Evolutionary conservation across 257 asterid species (phyloP).

Genomic region (Petunia axillaris): DNA sequence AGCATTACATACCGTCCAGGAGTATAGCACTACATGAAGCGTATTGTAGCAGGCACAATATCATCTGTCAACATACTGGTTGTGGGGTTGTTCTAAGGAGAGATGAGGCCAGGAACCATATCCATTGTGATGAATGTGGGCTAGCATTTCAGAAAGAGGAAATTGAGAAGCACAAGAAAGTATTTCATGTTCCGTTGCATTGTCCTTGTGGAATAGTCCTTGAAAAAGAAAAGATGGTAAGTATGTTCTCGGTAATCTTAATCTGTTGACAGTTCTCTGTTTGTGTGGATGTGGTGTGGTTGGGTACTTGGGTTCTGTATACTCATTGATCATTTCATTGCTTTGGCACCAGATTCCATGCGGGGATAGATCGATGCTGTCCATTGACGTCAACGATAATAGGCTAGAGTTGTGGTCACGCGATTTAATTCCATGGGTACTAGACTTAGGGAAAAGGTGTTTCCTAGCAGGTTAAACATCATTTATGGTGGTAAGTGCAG

Average conservation of each 20-base stretch:
- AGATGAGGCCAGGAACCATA: constrained; percentile 75
- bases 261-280: constrained; percentile 16
- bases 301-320: neutral
- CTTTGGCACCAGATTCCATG: neutral
- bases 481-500: too few relatives aligned
- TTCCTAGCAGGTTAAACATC: too few relatives aligned
- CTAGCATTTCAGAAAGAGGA: constrained; percentile 81
- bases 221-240: constrained; percentile 92
- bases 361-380: neutral
- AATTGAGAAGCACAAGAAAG: constrained; percentile 89
- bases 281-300: neutral
- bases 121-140: constrained; percentile 87
- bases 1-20: constrained; percentile 72
- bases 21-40: constrained; percentile 86
- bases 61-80: constrained; percentile 67
- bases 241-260: constrained; percentile 19
- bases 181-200: constrained; percentile 89
- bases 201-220: constrained; percentile 89
- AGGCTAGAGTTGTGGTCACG: too few relatives aligned
- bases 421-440: too few relatives aligned
- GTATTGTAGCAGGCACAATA: constrained; percentile 82
- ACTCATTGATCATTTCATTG: neutral
- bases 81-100: constrained; percentile 86
- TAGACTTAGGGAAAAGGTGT: too few relatives aligned
- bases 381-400: too few relatives aligned